Conservation (phyloP, 768 basidiomycete genomes). For the Leucocoprinus birnbaumii region DNA sequence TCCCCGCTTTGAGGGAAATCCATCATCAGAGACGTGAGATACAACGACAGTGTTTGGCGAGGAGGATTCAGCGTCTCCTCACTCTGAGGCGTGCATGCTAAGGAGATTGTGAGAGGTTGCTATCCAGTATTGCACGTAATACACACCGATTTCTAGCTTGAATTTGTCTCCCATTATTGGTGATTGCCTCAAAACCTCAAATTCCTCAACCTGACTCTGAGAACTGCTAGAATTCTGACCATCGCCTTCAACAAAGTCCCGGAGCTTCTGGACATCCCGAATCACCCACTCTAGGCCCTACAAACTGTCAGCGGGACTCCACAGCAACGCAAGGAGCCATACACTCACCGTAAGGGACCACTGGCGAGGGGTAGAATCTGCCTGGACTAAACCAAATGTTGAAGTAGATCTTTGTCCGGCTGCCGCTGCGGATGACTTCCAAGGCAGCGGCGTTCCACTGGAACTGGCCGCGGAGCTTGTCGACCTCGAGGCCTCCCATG, state of each 20-base stretch:
- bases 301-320: background rate
- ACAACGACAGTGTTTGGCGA: conserved; percentile 52
- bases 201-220: conserved; percentile 30
- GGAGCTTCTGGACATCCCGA: conserved; percentile 51
- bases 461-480: conserved; percentile 21
- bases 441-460: conserved; percentile 18
- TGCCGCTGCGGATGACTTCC: conserved; percentile 13
- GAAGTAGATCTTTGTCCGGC: conserved; percentile 19
- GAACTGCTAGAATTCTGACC: conserved; percentile 23
- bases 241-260: conserved; percentile 53
- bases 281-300: conserved; percentile 78
- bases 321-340: background rate
- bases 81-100: conserved; percentile 22
- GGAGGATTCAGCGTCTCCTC: conserved; percentile 18
- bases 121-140: conserved; percentile 1
- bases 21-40: conserved; percentile 61
- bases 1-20: conserved; percentile 55
- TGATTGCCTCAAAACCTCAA: conserved; percentile 63
- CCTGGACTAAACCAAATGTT: conserved; percentile 27
- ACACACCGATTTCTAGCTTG: conserved; percentile 68
- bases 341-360: conserved; percentile 59
- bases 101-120: conserved; percentile 8
- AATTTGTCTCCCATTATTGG: conserved; percentile 68
- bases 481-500: conserved; percentile 29
- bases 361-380: conserved; percentile 51